Percentiles rank a stretch among this genome's conserved stretches.
phyloP scores from a whole-genome alignment of 495 filamentous ascomycete genomes.

The Penicillium coprophilum region DNA sequence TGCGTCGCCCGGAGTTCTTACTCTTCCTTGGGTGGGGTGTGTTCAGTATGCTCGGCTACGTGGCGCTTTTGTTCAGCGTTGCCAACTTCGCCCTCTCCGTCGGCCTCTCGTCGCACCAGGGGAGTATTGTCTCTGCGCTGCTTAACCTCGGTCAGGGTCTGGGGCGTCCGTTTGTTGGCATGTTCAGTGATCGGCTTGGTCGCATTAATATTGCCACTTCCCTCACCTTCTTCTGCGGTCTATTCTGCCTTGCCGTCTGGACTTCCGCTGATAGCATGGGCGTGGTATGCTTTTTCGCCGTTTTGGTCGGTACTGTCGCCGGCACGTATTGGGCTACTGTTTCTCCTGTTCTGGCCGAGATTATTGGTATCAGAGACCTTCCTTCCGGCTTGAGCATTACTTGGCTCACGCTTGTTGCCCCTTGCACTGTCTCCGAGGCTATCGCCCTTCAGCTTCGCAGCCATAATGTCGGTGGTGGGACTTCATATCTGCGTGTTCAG shows the following conservation, averaged over 20 bases:
- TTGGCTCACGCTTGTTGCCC: constrained; percentile 72
- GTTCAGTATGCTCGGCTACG: constrained; percentile 72
- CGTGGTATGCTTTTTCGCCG: constrained; percentile 66
- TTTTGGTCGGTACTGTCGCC: constrained; percentile 67
- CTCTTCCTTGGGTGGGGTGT: constrained; percentile 67
- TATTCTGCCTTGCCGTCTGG: constrained; percentile 73
- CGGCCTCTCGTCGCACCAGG: constrained; percentile 66
- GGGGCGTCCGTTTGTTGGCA: constrained; percentile 70
- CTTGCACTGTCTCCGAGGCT: constrained; percentile 71
- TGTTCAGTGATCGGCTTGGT: constrained; percentile 69
- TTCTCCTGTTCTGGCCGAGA: constrained; percentile 72
- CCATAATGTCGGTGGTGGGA: constrained; percentile 33
- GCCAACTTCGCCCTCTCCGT: constrained; percentile 68
- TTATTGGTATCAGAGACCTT: constrained; percentile 69
- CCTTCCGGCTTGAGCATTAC: constrained; percentile 72
- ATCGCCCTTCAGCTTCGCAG: constrained; percentile 68
- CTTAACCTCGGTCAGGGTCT: constrained; percentile 70
- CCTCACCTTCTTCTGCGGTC: constrained; percentile 62
- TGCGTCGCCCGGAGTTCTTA: constrained; percentile 61
- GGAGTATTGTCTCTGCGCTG: constrained; percentile 67
- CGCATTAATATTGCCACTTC: constrained; percentile 70
- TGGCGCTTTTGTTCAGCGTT: constrained; percentile 74
- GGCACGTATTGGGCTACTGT: constrained; percentile 72
- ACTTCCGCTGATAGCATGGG: constrained; percentile 65
- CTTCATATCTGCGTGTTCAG: constrained; percentile 61